Percentiles rank a stretch among this genome's conserved stretches.
Evolutionary conservation across 192 early-diverging fungal genomes (phyloP).

Genomic region (Hyaloraphidium curvatum): DNA sequence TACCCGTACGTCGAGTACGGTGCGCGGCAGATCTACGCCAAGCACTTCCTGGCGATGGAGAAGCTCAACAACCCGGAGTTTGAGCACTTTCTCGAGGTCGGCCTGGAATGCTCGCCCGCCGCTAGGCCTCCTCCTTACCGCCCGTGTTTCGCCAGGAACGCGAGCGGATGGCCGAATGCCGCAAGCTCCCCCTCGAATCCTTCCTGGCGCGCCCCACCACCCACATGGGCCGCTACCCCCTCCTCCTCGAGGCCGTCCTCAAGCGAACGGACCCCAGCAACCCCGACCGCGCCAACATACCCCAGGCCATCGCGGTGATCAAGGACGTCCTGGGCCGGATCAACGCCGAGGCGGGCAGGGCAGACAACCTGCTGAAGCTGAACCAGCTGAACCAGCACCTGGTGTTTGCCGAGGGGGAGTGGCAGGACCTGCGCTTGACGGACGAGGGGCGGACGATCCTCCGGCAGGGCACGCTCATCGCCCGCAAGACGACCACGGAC

Average conservation of each 20-base stretch:
- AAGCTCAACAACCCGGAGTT: slow-evolving; percentile 18
- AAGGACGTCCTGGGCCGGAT: slow-evolving; percentile 53
- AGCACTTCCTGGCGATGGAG: neutral
- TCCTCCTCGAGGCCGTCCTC: slow-evolving; percentile 60
- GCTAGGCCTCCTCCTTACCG: too few relatives aligned
- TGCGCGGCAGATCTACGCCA: neutral
- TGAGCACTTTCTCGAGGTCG: slow-evolving; percentile 54
- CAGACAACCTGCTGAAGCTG: slow-evolving; percentile 71
- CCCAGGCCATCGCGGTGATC: slow-evolving; percentile 51
- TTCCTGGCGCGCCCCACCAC: slow-evolving; percentile 76
- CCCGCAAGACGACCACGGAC: slow-evolving; percentile 16
- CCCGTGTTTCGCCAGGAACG: slow-evolving; percentile 27
- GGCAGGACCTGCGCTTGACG: slow-evolving; percentile 50
- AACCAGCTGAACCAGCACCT: neutral
- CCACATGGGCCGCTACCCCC: slow-evolving; percentile 66
- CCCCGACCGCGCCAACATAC: slow-evolving; percentile 53
- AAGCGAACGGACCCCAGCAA: slow-evolving; percentile 66
- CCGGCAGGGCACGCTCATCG: slow-evolving; percentile 19
- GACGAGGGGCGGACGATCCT: slow-evolving; percentile 48
- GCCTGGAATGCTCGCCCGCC: neutral
- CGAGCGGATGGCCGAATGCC: slow-evolving; percentile 50
- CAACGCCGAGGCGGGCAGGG: slow-evolving; percentile 71
- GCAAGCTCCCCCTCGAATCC: slow-evolving; percentile 65
- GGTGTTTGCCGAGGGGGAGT: slow-evolving; percentile 14
- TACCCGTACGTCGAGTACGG: slow-evolving; percentile 60